Evolutionary conservation across 768 basidiomycete species (phyloP).

Genomic region (Mycena metata): DNA sequence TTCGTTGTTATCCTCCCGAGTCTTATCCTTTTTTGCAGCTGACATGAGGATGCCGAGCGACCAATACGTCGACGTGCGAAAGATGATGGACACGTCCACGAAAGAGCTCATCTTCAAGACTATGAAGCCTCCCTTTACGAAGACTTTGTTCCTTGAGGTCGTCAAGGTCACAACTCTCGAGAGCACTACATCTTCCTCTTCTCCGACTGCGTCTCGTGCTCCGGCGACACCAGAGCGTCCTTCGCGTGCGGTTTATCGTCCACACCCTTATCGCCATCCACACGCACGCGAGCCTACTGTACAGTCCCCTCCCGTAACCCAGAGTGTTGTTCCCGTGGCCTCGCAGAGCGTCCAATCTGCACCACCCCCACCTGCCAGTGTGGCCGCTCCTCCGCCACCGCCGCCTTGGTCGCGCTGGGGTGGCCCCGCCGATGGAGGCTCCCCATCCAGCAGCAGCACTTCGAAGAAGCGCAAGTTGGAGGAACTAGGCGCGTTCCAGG

Average conservation of each 20-base stretch:
- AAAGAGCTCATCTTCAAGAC: conserved; percentile 79
- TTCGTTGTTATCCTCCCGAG: conserved; percentile 6
- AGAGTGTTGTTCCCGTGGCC: background rate
- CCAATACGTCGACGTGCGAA: conserved; percentile 76
- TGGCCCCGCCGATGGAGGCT: conserved; percentile 1
- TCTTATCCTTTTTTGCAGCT: conserved; percentile 40
- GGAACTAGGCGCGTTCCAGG: conserved; percentile 34
- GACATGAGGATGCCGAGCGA: conserved; percentile 65
- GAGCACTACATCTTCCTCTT: conserved; percentile 10
- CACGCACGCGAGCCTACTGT: conserved; percentile 16
- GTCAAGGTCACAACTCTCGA: conserved; percentile 53
- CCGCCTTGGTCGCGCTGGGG: conserved; percentile 33
- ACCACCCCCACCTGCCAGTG: conserved; percentile 1
- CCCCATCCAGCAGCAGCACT: conserved; percentile 12
- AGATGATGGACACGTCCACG: conserved; percentile 82
- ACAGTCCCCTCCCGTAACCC: background rate
- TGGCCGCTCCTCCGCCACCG: conserved; percentile 10
- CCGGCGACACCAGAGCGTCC: conserved; percentile 18
- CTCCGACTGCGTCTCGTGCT: background rate
- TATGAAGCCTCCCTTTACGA: conserved; percentile 71
- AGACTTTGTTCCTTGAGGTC: conserved; percentile 82
- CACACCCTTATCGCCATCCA: conserved; percentile 35
- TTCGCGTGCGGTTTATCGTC: conserved; percentile 29
- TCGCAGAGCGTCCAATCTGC: background rate
- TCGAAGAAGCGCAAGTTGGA: conserved; percentile 41